Conservation (phyloP, 371 early-diverging fungal species). For the Mortierella sp. region DNA sequence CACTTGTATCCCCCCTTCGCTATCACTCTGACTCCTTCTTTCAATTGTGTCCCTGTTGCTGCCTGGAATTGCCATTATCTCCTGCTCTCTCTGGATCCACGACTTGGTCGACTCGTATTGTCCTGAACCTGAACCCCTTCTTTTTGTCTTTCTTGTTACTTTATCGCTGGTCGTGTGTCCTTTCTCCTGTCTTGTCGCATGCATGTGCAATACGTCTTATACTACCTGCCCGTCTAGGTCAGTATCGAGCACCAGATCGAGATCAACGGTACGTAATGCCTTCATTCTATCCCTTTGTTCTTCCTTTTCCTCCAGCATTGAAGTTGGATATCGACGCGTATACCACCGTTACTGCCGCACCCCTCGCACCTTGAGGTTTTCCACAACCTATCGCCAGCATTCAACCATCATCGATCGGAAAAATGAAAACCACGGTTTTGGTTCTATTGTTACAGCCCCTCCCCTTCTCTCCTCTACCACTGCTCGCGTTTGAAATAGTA, state of each 20-base stretch:
- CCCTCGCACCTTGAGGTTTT: neutral
- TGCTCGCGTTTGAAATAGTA: neutral
- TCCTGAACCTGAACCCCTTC: slow-evolving; percentile 18
- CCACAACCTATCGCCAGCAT: neutral
- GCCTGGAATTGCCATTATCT: neutral
- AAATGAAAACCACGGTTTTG: neutral
- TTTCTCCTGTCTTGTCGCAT: neutral
- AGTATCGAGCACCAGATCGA: slow-evolving; percentile 59
- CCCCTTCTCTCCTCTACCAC: neutral
- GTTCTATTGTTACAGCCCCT: neutral
- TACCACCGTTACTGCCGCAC: neutral
- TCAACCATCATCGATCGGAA: neutral
- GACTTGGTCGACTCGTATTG: neutral
- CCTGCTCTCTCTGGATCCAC: neutral
- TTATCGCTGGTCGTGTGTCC: slow-evolving; percentile 31
- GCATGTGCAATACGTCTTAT: neutral
- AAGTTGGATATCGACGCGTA: neutral
- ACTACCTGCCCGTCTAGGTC: slow-evolving; percentile 21
- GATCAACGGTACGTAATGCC: slow-evolving; percentile 44
- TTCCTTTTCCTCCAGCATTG: neutral
- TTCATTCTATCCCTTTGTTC: neutral
- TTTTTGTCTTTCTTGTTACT: neutral
- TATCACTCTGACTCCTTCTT: slow-evolving; percentile 57
- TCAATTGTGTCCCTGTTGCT: slow-evolving; percentile 57
- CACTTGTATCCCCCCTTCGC: neutral